Evolutionary conservation across 805 yeast species (phyloP), one percentile per base, ranked within the genome.

Genomic region (Hanseniaspora vineae): DNA sequence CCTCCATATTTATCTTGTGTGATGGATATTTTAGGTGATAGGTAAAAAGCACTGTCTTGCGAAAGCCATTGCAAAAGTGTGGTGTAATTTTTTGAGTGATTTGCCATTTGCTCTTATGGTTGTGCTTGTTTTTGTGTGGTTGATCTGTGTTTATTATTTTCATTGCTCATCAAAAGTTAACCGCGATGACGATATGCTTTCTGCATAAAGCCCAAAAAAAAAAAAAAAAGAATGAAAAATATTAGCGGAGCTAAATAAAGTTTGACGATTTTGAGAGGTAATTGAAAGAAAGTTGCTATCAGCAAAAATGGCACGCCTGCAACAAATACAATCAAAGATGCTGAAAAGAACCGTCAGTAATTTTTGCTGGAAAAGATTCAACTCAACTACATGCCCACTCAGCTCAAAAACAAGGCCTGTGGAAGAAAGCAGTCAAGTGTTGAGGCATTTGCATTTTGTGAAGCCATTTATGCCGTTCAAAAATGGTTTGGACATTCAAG

Each of bases 401-500:
- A 20, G 6, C 5, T 11, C 50, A 5, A 55, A 53, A 46, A 64
- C 68, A 39, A 44, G 51, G 4, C 72, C 73, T 2, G 51, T 52
- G n/a, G 64, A 59, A 31, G 56, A 51, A 4, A 56, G 67, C 4
- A 66, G 75, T 0, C 51, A 59, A 14, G 56, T 52, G 1, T 49
- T 75, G 10, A 69, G 71, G 43, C 79, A 75, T 53, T 52, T 73
- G 14, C 75, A 70, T 47, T 70, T 73, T 54, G 59, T 59, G 2
- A 62, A 66, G 1, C 54, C 60, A 1, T 19, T 13, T 9, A 47
- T 67, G 4, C 67, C 71, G 0, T 77, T 75, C 54, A 53, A 56
- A 13, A 62, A 67, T 42, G 90, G 87, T 2, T 69, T 73, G 46
- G 55, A 59, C 31, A 71, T 81, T 39, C 90, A 84, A 56, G 72